Evolutionary conservation across 495 filamentous ascomycete genomes (phyloP).

Genomic region (Cenococcum geophilum): DNA sequence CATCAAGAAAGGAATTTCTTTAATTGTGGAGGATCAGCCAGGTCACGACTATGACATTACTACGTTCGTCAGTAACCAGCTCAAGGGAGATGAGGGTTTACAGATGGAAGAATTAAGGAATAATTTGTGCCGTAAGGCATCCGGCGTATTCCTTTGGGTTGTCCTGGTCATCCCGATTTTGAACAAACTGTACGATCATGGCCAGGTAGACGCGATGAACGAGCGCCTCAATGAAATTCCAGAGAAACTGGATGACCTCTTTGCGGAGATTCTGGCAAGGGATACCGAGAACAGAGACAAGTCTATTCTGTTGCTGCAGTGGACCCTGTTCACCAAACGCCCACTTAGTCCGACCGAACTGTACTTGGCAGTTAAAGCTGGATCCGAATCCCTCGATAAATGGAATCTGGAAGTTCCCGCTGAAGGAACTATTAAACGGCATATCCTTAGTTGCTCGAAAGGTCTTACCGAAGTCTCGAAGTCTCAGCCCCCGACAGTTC

Average conservation of each 20-base stretch:
- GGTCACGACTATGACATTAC: background rate
- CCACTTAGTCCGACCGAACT: background rate
- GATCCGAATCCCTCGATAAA: background rate
- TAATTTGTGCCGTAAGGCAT: background rate
- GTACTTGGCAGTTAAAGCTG: background rate
- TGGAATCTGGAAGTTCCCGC: background rate
- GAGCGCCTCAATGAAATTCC: conserved; percentile 2
- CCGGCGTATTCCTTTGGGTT: conserved; percentile 13
- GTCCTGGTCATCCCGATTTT: conserved; percentile 5
- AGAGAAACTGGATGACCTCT: conserved; percentile 4
- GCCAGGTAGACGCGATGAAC: background rate
- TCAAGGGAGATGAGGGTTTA: background rate
- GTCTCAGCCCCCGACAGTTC: background rate
- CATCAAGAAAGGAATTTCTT: conserved; percentile 30
- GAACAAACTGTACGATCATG: conserved; percentile 4
- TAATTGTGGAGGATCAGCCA: conserved; percentile 29
- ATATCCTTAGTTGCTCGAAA: background rate
- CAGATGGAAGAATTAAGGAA: background rate
- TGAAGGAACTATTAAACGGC: background rate
- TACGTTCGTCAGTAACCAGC: background rate
- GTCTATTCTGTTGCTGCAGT: background rate
- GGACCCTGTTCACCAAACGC: background rate
- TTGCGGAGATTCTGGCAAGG: conserved; percentile 4
- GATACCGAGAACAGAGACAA: background rate
- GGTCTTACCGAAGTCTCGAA: background rate